Percentiles rank a stretch among this genome's conserved stretches.
phyloP scores from a whole-genome alignment of 176 grass and related monocot genomes.

The Oryza longistaminata region DNA sequence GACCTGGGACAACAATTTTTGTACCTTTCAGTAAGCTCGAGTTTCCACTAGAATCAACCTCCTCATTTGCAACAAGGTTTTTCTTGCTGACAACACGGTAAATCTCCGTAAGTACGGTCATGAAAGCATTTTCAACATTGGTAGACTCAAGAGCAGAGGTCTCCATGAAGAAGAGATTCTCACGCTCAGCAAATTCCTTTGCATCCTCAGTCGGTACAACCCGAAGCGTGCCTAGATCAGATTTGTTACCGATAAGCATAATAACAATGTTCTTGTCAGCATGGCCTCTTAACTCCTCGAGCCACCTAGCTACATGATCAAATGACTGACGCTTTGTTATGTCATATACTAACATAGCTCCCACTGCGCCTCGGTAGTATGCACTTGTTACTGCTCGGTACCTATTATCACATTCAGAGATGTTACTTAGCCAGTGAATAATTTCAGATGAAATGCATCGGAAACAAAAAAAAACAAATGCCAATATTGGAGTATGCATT shows the following conservation, averaged over 20 bases:
- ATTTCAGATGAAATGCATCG: neutral
- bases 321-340: constrained; percentile 72
- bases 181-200: constrained; percentile 57
- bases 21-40: constrained; percentile 58
- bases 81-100: constrained; percentile 55
- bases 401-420: constrained; percentile 41
- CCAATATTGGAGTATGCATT: neutral
- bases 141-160: constrained; percentile 64
- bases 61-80: constrained; percentile 57
- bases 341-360: constrained; percentile 67
- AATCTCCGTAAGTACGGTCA: constrained; percentile 46
- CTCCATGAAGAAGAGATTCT: constrained; percentile 70
- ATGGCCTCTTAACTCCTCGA: constrained; percentile 52
- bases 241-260: constrained; percentile 72
- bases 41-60: constrained; percentile 40
- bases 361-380: constrained; percentile 65
- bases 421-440: neutral
- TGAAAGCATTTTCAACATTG: constrained; percentile 56
- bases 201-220: constrained; percentile 55
- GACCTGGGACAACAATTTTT: constrained; percentile 53
- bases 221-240: constrained; percentile 57
- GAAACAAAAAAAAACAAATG: neutral
- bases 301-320: constrained; percentile 56
- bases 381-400: constrained; percentile 72
- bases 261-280: constrained; percentile 63